Evolutionary conservation across 768 basidiomycete species (phyloP), one percentile per base, ranked within the genome.

Genomic region (Clitopilus passeckerianus): DNA sequence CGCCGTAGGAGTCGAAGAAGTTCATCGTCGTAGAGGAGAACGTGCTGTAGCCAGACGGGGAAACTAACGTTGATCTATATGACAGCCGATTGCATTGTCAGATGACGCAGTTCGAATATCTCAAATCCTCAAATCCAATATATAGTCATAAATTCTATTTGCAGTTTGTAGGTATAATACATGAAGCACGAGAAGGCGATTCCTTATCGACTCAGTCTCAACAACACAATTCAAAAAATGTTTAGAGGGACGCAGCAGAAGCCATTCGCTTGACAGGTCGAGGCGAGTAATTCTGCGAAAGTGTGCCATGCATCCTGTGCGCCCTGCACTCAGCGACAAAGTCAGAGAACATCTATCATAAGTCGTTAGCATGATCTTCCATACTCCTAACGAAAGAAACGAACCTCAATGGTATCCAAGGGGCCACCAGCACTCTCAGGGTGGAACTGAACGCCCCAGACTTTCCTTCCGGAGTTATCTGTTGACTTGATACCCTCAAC

Each of bases 371-470:
- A 37, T 60, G 37, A 53, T n/a, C 23, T 56, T 30, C 46, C 30
- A 24, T 24, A 24, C 5, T 59, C 56, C 34, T 46, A 57, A 52
- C 16, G 53, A 9, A 43, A 10, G 22, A 34, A 33, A 72, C 83
- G 54, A 58, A 93, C 93, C 85, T 95, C 94, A 61, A 98, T 97
- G 3, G 97, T 98, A 71, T 98, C 97, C 59, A 98, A 82, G 46
- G 97, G 97, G n/a, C 96, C 96, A 41, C 97, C 96, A 24, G 94
- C 91, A 63, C 93, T 95, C 75, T 99, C 97, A 15, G 97, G 97
- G 74, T 99, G 97, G 86, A 98, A 99, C 69, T 99, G 97, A 20
- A 98, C 96, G 65, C 96, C 97, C 93, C 95, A 98, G 30, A 98
- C 83, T 63, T 86, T 88, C 77, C 89, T 93, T 57, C 94, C 94